Evolutionary conservation across 2,329 filamentous ascomycete species (phyloP).

Genomic region (Colletotrichum sp.): DNA sequence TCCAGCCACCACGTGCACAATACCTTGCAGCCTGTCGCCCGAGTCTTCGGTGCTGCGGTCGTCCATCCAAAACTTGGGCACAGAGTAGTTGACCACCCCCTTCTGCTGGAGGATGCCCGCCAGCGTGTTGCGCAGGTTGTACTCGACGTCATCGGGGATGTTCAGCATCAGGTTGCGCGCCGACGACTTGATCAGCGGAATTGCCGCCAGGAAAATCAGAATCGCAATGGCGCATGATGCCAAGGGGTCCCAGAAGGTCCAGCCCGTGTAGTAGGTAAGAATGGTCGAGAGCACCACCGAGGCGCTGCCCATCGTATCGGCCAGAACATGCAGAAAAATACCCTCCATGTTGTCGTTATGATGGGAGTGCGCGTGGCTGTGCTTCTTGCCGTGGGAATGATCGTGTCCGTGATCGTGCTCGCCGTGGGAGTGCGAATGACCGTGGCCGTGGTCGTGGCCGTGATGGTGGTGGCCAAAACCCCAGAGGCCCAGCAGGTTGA

Average conservation of each 20-base stretch:
- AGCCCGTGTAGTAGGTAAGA: constrained; percentile 85
- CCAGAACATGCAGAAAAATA: constrained; percentile 94
- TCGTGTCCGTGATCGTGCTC: constrained; percentile 46
- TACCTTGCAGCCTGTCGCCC: constrained; percentile 70
- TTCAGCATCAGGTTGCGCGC: constrained; percentile 84
- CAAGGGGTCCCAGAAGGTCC: constrained; percentile 93
- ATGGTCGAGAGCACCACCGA: constrained; percentile 93
- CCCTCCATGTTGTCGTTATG: constrained; percentile 98
- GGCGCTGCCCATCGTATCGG: constrained; percentile 91
- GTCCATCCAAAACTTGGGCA: constrained; percentile 92
- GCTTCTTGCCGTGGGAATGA: constrained; percentile 44
- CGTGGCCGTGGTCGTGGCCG: constrained; percentile 48
- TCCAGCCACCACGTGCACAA: constrained; percentile 84
- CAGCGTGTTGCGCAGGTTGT: constrained; percentile 83
- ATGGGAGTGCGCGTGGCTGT: constrained; percentile 45
- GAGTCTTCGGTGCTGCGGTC: constrained; percentile 51
- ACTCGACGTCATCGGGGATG: constrained; percentile 84
- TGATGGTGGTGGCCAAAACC: constrained; percentile 77
- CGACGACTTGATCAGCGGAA: constrained; percentile 85
- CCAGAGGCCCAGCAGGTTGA: constrained; percentile 91
- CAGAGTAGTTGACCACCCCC: constrained; percentile 84
- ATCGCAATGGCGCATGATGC: constrained; percentile 93
- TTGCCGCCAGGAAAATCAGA: constrained; percentile 89
- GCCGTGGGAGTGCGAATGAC: constrained; percentile 38
- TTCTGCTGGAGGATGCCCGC: constrained; percentile 81